Percentiles rank a stretch among this genome's conserved stretches.
Evolutionary conservation across 495 filamentous ascomycete species (phyloP).

Genomic region (Aspergillus cristatus): DNA sequence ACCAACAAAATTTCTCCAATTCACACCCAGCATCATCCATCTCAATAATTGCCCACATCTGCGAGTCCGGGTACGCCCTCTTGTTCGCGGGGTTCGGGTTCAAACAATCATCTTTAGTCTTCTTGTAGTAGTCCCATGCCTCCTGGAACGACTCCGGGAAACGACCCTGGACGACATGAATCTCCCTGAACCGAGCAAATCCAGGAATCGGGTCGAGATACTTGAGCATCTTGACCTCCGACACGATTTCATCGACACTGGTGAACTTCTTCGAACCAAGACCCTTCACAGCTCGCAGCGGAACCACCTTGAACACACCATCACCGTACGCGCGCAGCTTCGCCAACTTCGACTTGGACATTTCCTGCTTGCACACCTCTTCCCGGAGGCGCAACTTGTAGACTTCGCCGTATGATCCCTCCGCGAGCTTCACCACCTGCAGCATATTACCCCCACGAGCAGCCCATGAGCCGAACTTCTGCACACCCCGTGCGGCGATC

Average conservation of each 20-base stretch:
- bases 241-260: constrained; percentile 43
- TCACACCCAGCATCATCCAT: constrained; percentile 80
- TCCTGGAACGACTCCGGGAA: constrained; percentile 52
- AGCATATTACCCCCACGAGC: constrained; percentile 32
- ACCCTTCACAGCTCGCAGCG: constrained; percentile 34
- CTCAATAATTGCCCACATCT: constrained; percentile 75
- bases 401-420: constrained; percentile 45
- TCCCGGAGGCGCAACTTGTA: constrained; percentile 36
- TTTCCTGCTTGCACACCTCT: constrained; percentile 26
- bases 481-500: constrained; percentile 27
- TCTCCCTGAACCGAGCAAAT: constrained; percentile 83
- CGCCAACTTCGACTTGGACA: constrained; percentile 33
- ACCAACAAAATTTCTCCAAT: constrained; percentile 52
- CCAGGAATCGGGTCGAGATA: constrained; percentile 70
- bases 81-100: constrained; percentile 58
- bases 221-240: constrained; percentile 67
- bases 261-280: constrained; percentile 40
- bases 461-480: constrained; percentile 36
- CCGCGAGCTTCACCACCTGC: constrained; percentile 38
- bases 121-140: constrained; percentile 56
- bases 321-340: constrained; percentile 32
- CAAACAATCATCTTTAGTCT: constrained; percentile 48
- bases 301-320: constrained; percentile 43
- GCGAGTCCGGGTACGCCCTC: constrained; percentile 50
- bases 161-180: constrained; percentile 62